A percentile compares a stretch with the other conserved stretches of the same genome.
phyloP scores from a whole-genome alignment of 148 eudicot species.

The Mesembryanthemum crystallinum region DNA sequence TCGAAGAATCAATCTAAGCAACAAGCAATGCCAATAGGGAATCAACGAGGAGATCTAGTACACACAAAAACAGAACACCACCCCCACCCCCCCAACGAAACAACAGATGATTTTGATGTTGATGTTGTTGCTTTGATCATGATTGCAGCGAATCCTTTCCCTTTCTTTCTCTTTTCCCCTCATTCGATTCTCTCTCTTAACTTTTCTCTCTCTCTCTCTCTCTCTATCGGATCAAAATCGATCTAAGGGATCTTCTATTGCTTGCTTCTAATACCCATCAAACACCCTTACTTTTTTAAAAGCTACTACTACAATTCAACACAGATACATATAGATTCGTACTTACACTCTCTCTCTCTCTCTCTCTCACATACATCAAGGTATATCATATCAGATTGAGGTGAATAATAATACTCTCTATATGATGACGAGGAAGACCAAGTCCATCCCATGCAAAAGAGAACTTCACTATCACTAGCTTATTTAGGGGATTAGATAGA shows the following conservation, averaged over 20 bases:
- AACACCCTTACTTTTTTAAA: constrained; percentile 24
- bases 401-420: no score
- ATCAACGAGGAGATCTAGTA: background rate
- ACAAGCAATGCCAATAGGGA: no score
- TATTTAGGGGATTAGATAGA: no score
- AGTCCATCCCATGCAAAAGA: constrained; percentile 19
- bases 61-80: constrained; percentile 20
- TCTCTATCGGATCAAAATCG: constrained; percentile 36
- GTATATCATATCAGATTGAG: constrained; percentile 22
- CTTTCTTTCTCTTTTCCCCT: constrained; percentile 21
- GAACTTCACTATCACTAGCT: no score
- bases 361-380: background rate
- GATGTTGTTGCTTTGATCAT: constrained; percentile 40
- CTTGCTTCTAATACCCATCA: constrained; percentile 28
- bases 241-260: constrained; percentile 42
- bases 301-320: constrained; percentile 20
- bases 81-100: no score
- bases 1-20: constrained; percentile 23
- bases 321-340: constrained; percentile 24
- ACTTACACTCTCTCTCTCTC: background rate
- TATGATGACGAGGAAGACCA: constrained; percentile 35
- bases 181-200: constrained; percentile 10
- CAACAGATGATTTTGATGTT: no score
- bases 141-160: constrained; percentile 39
- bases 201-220: constrained; percentile 18